Evolutionary conservation across 2,329 filamentous ascomycete genomes (phyloP).

Genomic region (Fonsecaea pedrosoi): DNA sequence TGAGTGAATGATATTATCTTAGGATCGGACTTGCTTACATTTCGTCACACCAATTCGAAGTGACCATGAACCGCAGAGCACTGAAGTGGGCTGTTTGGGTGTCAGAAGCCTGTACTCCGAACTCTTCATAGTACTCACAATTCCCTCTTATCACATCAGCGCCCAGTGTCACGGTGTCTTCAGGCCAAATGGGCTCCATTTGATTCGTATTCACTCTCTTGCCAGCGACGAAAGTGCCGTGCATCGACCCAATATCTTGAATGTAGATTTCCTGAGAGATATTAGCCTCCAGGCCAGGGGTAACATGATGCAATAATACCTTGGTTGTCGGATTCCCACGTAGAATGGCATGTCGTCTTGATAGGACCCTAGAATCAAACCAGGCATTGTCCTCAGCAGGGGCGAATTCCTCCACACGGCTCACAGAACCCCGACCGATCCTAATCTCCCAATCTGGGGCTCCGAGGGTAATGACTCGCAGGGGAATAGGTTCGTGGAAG

Average conservation of each 20-base stretch:
- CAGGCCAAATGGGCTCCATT: conserved; percentile 44
- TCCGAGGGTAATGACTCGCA: conserved; percentile 46
- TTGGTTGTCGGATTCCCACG: conserved; percentile 37
- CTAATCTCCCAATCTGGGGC: conserved; percentile 41
- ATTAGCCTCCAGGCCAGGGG: conserved; percentile 37
- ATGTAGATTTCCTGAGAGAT: conserved; percentile 52
- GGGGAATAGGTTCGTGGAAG: conserved; percentile 39
- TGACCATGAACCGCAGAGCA: conserved; percentile 43
- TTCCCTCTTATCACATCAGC: conserved; percentile 57
- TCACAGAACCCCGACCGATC: conserved; percentile 53
- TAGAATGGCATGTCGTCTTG: conserved; percentile 53
- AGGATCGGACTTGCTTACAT: conserved; percentile 26
- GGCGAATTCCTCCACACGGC: conserved; percentile 43
- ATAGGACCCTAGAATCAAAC: conserved; percentile 58
- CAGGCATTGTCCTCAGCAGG: conserved; percentile 50
- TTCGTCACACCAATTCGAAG: conserved; percentile 43
- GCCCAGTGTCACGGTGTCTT: conserved; percentile 56
- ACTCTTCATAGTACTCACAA: conserved; percentile 22
- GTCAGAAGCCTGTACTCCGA: conserved; percentile 12
- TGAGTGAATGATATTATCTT: neutral
- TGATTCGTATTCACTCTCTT: conserved; percentile 46
- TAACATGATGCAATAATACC: conserved; percentile 12
- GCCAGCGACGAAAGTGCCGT: conserved; percentile 65
- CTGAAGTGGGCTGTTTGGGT: conserved; percentile 22
- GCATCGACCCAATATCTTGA: conserved; percentile 65